A percentile compares a stretch with the other conserved stretches of the same genome.
Evolutionary conservation across 2,329 filamentous ascomycete species (phyloP).

Genomic region (Myriosclerotinia curreyana): DNA sequence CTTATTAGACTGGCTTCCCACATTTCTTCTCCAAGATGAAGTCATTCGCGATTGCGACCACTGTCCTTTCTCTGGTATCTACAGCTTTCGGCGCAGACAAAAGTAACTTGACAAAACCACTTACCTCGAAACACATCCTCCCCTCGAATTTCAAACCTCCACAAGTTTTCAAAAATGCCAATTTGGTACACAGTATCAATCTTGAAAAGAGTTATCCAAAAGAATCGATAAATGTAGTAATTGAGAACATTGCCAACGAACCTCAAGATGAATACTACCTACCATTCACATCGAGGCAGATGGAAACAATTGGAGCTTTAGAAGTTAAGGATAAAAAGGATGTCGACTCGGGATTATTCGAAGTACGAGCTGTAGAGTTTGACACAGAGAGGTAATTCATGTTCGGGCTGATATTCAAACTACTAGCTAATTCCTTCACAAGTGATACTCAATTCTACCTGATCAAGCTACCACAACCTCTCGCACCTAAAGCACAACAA

Average conservation of each 20-base stretch:
- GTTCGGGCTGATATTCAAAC: constrained; percentile 6
- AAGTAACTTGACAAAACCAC: constrained; percentile 37
- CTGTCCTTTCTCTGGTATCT: constrained; percentile 53
- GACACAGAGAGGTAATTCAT: constrained; percentile 54
- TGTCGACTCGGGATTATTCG: constrained; percentile 62
- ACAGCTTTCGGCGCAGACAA: constrained; percentile 35
- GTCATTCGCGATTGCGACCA: constrained; percentile 49
- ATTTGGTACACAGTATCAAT: constrained; percentile 85
- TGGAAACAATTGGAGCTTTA: constrained; percentile 76
- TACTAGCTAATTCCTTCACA: constrained; percentile 32
- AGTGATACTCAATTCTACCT: constrained; percentile 80
- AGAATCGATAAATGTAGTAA: constrained; percentile 88
- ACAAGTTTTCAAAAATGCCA: constrained; percentile 89
- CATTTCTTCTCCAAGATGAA: constrained; percentile 37
- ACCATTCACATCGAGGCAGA: constrained; percentile 73
- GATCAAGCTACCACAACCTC: constrained; percentile 71
- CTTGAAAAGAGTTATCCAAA: constrained; percentile 89
- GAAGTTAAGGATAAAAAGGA: constrained; percentile 94
- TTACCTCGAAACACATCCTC: constrained; percentile 57
- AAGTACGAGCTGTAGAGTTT: constrained; percentile 64
- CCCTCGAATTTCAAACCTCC: constrained; percentile 75
- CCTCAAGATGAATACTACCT: constrained; percentile 89
- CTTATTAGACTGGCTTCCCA: constrained; percentile 3
- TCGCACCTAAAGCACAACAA: constrained; percentile 73
- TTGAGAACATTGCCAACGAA: constrained; percentile 79